Conservation (phyloP, 2,329 filamentous ascomycete species). For the Xylariaceae sp. region DNA sequence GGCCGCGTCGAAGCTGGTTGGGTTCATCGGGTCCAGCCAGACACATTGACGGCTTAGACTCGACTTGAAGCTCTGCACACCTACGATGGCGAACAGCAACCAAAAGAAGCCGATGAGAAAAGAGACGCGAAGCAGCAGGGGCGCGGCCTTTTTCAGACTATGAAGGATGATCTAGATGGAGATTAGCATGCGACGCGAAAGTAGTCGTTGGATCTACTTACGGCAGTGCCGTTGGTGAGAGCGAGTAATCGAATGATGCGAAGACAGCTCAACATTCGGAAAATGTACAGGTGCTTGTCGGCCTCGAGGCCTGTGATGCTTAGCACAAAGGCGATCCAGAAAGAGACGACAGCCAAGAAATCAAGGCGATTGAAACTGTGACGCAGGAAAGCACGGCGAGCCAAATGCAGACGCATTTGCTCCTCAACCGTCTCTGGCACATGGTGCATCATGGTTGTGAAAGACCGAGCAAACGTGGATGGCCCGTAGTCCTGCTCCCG, state of each 20-base stretch:
- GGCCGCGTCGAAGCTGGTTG: slow-evolving; percentile 49
- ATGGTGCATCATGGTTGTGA: slow-evolving; percentile 73
- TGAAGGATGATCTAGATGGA: slow-evolving; percentile 74
- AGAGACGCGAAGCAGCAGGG: slow-evolving; percentile 85
- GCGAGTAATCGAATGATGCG: slow-evolving; percentile 88
- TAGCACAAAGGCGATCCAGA: slow-evolving; percentile 85
- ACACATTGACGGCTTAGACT: slow-evolving; percentile 75
- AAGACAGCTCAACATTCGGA: slow-evolving; percentile 94
- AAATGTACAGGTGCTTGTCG: slow-evolving; percentile 74
- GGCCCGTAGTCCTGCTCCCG: slow-evolving; percentile 48
- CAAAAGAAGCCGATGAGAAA: slow-evolving; percentile 97
- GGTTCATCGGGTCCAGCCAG: slow-evolving; percentile 66
- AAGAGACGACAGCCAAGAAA: slow-evolving; percentile 90
- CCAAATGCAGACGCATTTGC: slow-evolving; percentile 80
- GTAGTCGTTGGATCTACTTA: slow-evolving; percentile 42
- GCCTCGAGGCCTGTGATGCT: slow-evolving; percentile 68
- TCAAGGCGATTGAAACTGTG: slow-evolving; percentile 96
- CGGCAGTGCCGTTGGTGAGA: slow-evolving; percentile 88
- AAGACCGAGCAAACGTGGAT: slow-evolving; percentile 70
- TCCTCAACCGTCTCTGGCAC: slow-evolving; percentile 65
- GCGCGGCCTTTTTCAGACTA: slow-evolving; percentile 93
- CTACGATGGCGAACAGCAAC: slow-evolving; percentile 94
- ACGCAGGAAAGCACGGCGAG: slow-evolving; percentile 85
- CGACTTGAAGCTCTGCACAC: slow-evolving; percentile 92
- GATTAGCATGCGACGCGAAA: slow-evolving; percentile 18